Conservation (phyloP, 2,329 filamentous ascomycete genomes). For the Bipolaris cookei region DNA sequence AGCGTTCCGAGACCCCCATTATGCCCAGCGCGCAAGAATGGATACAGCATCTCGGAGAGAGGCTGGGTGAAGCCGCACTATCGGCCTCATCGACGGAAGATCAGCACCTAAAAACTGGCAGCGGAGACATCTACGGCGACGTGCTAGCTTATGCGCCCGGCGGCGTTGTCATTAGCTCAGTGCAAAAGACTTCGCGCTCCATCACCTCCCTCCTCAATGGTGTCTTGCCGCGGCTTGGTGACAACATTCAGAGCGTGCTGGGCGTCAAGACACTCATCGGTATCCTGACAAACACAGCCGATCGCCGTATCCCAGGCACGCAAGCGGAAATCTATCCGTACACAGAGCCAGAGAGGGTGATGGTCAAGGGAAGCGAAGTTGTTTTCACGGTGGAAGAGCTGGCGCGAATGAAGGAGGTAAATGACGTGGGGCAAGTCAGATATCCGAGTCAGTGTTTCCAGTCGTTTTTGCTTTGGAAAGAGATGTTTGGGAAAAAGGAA, state of each 20-base stretch:
- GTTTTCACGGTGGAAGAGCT: constrained; percentile 20
- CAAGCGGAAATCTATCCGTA: constrained; percentile 38
- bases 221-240: constrained; percentile 34
- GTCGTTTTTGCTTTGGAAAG: constrained; percentile 35
- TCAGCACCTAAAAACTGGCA: constrained; percentile 25
- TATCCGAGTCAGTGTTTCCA: constrained; percentile 44
- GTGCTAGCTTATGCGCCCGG: constrained; percentile 39
- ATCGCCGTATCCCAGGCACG: constrained; percentile 41
- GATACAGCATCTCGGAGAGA: constrained; percentile 21
- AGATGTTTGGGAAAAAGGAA: constrained; percentile 31
- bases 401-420: constrained; percentile 28
- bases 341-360: constrained; percentile 20
- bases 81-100: not conserved
- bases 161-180: constrained; percentile 25
- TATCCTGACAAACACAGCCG: constrained; percentile 40
- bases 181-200: constrained; percentile 23
- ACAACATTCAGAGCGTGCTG: constrained; percentile 35
- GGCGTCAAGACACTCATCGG: constrained; percentile 38
- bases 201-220: constrained; percentile 27
- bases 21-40: constrained; percentile 25
- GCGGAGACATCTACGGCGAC: constrained; percentile 44
- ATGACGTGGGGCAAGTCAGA: constrained; percentile 27
- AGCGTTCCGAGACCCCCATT: constrained; percentile 11
- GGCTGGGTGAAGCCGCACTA: constrained; percentile 17
- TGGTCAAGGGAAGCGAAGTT: constrained; percentile 10